phyloP scores from a whole-genome alignment of 176 grass and related monocot species.

The Oryza australiensis region DNA sequence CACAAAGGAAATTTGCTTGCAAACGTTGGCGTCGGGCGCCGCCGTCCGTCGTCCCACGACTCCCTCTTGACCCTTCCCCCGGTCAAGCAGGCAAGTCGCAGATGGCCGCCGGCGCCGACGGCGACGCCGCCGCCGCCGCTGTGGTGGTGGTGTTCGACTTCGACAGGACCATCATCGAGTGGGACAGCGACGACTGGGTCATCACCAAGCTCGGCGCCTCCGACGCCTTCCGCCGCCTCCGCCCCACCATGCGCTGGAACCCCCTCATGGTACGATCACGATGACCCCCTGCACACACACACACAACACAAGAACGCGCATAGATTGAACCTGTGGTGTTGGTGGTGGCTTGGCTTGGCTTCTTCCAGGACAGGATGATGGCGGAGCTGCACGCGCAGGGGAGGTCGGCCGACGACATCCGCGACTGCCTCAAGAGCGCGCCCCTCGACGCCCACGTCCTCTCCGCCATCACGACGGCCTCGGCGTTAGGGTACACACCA shows the following conservation, averaged over 20 bases:
- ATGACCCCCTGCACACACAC: background rate
- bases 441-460: constrained; percentile 54
- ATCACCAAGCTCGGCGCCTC: constrained; percentile 61
- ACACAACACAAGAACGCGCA: background rate
- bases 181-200: constrained; percentile 88
- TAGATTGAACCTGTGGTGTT: background rate
- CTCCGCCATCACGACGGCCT: constrained; percentile 58
- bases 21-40: background rate
- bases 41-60: background rate
- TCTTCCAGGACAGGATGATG: constrained; percentile 77
- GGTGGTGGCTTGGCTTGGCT: background rate
- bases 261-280: constrained; percentile 54
- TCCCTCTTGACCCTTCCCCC: background rate
- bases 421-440: constrained; percentile 56
- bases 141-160: constrained; percentile 86
- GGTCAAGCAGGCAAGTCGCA: background rate
- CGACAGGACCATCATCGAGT: constrained; percentile 84
- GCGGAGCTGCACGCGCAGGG: constrained; percentile 66
- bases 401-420: constrained; percentile 59
- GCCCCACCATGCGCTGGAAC: constrained; percentile 72
- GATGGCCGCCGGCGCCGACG: background rate
- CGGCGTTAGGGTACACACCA: constrained; percentile 47
- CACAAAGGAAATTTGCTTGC: background rate
- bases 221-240: constrained; percentile 57
- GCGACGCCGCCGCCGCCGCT: background rate